Evolutionary conservation across 2,329 filamentous ascomycete genomes (phyloP).

Genomic region (Neonectria neomacrospora): DNA sequence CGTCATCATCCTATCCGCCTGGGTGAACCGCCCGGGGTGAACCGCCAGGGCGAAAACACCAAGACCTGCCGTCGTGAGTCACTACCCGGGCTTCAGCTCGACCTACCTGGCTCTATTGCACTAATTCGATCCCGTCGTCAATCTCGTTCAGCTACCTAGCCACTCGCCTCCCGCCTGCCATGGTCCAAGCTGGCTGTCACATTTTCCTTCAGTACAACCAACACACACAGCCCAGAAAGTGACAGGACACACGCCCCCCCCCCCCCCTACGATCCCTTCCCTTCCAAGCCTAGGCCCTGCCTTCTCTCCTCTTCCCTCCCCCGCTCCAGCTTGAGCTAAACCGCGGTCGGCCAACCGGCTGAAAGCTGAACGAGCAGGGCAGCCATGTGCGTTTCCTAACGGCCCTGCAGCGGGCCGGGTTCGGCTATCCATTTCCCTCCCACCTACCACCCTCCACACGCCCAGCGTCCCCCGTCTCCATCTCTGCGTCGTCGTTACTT

Average conservation of each 20-base stretch:
- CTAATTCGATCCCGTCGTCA: not conserved
- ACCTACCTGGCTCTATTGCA: too few relatives aligned
- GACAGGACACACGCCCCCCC: too few relatives aligned
- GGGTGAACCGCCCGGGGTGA: not conserved
- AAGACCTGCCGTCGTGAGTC: not conserved
- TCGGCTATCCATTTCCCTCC: slow-evolving; percentile 25
- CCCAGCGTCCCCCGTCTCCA: not conserved
- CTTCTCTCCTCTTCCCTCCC: not conserved
- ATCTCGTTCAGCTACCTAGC: slow-evolving; percentile 2
- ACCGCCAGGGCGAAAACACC: not conserved
- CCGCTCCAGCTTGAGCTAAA: not conserved
- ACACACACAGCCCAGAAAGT: not conserved
- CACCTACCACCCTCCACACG: not conserved
- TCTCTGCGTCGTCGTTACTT: not conserved
- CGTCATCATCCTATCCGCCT: not conserved
- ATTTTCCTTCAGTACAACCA: not conserved
- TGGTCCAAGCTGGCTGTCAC: slow-evolving; percentile 9
- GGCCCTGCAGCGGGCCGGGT: slow-evolving; percentile 40
- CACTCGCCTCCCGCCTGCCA: not conserved
- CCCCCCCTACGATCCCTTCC: not conserved
- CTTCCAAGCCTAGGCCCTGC: not conserved
- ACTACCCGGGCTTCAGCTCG: not conserved
- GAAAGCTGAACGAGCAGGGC: slow-evolving; percentile 13
- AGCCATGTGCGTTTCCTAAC: slow-evolving; percentile 36
- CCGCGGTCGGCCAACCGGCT: not conserved